A percentile compares a stretch with the other conserved stretches of the same genome.
phyloP scores from a whole-genome alignment of 257 asterid species.

The Gentiana dahurica region DNA sequence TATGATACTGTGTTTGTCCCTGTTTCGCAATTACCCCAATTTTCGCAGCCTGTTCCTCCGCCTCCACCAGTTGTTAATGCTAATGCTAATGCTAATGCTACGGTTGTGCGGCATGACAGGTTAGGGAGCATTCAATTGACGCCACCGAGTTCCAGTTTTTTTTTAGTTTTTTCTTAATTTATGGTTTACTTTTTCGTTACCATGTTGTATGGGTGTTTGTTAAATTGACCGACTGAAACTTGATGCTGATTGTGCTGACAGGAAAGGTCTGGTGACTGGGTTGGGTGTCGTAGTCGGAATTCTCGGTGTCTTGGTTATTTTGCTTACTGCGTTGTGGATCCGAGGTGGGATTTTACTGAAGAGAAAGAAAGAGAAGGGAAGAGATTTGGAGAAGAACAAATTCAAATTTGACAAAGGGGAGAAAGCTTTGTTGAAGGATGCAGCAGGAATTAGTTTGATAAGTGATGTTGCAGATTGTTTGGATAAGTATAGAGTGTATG shows the following conservation, averaged over 20 bases:
- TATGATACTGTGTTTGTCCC: constrained; percentile 63
- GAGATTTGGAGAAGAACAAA: constrained; percentile 33
- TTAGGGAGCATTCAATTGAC: too few relatives aligned
- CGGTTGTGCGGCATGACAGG: background rate
- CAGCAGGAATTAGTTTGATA: constrained; percentile 47
- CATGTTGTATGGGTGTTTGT: too few relatives aligned
- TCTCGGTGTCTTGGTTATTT: constrained; percentile 28
- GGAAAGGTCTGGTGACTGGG: constrained; percentile 45
- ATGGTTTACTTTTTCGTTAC: too few relatives aligned
- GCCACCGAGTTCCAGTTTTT: too few relatives aligned
- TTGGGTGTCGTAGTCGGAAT: constrained; percentile 58
- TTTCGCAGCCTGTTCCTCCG: constrained; percentile 37
- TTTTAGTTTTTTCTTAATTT: too few relatives aligned
- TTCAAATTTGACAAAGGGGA: constrained; percentile 10
- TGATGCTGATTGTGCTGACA: constrained; percentile 9
- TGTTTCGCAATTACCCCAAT: constrained; percentile 43
- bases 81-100: too few relatives aligned
- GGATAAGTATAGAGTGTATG: constrained; percentile 84
- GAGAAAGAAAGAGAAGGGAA: constrained; percentile 14
- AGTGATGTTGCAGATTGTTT: constrained; percentile 87
- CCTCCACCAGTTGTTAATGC: constrained; percentile 2
- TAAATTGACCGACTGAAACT: too few relatives aligned
- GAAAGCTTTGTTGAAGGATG: constrained; percentile 31
- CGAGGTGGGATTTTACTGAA: constrained; percentile 28
- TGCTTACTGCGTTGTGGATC: constrained; percentile 34